These are phyloP conservation scores for Stramenopiles sp. DNA, from an alignment of 352 stramenopile species.

Conservation along the genomic window DNA sequence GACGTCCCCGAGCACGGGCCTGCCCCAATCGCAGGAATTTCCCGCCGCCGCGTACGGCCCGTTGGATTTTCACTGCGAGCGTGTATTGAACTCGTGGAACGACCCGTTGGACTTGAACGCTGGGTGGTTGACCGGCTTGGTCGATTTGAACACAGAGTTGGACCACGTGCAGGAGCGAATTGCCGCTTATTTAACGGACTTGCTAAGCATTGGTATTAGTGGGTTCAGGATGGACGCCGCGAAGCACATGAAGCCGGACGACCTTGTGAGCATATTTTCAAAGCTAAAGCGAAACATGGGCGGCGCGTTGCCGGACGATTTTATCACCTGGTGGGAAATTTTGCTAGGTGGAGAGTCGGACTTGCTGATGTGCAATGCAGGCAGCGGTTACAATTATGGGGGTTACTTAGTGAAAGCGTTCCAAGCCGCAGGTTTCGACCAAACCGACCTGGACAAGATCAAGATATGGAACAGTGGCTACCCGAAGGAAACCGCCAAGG, in stretches of 20 bases:
- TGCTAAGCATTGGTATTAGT: constrained; percentile 41
- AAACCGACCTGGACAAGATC: constrained; percentile 37
- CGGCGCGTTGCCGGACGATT: constrained; percentile 35
- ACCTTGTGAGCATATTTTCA: constrained; percentile 34
- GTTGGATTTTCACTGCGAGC: constrained; percentile 42
- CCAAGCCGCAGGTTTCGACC: constrained; percentile 29
- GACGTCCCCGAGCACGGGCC: constrained; percentile 30
- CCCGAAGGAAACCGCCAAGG: constrained; percentile 33
- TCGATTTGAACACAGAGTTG: constrained; percentile 39
- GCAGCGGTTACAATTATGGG: constrained; percentile 42
- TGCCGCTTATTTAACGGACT: constrained; percentile 43
- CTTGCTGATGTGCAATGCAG: constrained; percentile 34
- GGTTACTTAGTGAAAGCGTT: constrained; percentile 32
- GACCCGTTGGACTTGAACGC: constrained; percentile 27
- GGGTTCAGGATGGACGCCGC: constrained; percentile 40
- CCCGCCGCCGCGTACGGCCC: constrained; percentile 36
- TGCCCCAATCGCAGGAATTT: constrained; percentile 33
- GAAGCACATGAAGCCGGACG: constrained; percentile 38
- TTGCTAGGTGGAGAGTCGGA: constrained; percentile 25
- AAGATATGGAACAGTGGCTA: constrained; percentile 54
- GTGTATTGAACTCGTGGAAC: constrained; percentile 27
- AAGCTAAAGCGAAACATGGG: constrained; percentile 36
- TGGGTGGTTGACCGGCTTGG: constrained; percentile 31
- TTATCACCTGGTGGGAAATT: constrained; percentile 39
- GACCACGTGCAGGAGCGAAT: constrained; percentile 38